Percentiles rank a stretch among this genome's conserved stretches.
phyloP scores from a whole-genome alignment of 768 basidiomycete species.

The Amanita thiersii region DNA sequence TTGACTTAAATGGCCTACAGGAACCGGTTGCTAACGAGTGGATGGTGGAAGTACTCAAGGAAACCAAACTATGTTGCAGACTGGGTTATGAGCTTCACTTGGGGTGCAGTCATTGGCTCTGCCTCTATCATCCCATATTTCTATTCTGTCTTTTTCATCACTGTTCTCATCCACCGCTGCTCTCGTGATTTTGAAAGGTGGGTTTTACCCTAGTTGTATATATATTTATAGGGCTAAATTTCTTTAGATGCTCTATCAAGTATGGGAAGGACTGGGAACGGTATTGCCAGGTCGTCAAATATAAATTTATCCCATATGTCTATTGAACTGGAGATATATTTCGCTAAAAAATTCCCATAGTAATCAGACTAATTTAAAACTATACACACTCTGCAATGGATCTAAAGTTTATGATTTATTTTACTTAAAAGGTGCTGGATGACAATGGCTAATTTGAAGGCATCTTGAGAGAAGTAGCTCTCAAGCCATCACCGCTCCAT shows the following conservation, averaged over 20 bases:
- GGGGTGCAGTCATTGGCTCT: slow-evolving; percentile 74
- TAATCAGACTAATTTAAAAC: no score
- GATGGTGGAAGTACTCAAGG: slow-evolving; percentile 92
- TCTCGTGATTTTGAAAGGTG: slow-evolving; percentile 91
- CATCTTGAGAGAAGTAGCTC: slow-evolving; percentile 72
- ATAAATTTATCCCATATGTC: slow-evolving; percentile 82
- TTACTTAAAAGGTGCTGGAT: no score
- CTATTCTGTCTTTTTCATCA: slow-evolving; percentile 94
- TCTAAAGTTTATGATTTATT: no score
- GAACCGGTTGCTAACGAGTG: slow-evolving; percentile 84
- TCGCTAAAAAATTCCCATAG: slow-evolving; percentile 3
- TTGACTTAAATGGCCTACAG: slow-evolving; percentile 24
- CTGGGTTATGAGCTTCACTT: slow-evolving; percentile 78
- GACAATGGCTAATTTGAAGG: slow-evolving; percentile 38
- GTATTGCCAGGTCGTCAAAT: slow-evolving; percentile 82
- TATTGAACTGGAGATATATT: slow-evolving; percentile 40
- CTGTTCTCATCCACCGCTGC: slow-evolving; percentile 85
- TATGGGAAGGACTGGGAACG: slow-evolving; percentile 95
- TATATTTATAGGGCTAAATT: background rate
- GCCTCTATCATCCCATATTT: slow-evolving; percentile 88
- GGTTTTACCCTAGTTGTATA: slow-evolving; percentile 12
- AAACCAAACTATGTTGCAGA: slow-evolving; percentile 98
- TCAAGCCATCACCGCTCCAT: slow-evolving; percentile 82
- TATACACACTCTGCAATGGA: no score
- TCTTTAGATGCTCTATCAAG: slow-evolving; percentile 66